Evolutionary conservation across 352 stramenopile genomes (phyloP).

Genomic region (Pythium aristosporum): DNA sequence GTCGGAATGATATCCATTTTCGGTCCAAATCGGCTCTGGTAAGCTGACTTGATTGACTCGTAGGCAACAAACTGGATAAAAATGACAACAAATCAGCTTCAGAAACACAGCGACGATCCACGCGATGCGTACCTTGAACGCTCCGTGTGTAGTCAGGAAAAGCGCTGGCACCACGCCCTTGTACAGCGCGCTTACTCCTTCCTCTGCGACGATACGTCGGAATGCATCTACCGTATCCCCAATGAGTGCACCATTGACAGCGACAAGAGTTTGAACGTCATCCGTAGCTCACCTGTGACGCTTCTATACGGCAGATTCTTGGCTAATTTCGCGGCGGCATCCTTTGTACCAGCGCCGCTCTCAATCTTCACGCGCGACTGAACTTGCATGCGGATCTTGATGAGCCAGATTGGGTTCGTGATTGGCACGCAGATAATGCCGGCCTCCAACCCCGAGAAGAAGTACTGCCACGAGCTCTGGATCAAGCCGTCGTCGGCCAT

Average conservation of each 20-base stretch:
- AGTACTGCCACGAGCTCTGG: slow-evolving; percentile 80
- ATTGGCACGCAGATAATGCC: slow-evolving; percentile 92
- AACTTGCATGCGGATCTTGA: slow-evolving; percentile 97
- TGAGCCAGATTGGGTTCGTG: slow-evolving; percentile 98
- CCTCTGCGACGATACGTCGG: slow-evolving; percentile 92
- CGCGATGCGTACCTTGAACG: slow-evolving; percentile 80
- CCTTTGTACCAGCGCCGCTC: slow-evolving; percentile 44
- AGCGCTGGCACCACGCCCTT: slow-evolving; percentile 94
- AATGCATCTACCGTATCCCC: slow-evolving; percentile 75
- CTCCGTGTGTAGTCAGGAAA: slow-evolving; percentile 96
- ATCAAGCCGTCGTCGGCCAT: slow-evolving; percentile 69
- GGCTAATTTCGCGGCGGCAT: slow-evolving; percentile 47
- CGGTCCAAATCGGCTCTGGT: slow-evolving; percentile 54
- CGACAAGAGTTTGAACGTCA: background rate
- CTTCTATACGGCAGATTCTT: slow-evolving; percentile 68
- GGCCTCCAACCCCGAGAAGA: slow-evolving; percentile 78
- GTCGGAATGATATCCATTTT: slow-evolving; percentile 74
- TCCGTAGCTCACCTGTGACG: slow-evolving; percentile 39
- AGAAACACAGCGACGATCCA: background rate
- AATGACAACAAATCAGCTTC: background rate
- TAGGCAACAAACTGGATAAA: slow-evolving; percentile 74
- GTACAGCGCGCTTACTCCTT: slow-evolving; percentile 94
- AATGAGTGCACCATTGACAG: background rate
- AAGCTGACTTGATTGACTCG: slow-evolving; percentile 65
- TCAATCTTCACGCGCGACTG: slow-evolving; percentile 57